Conservation (phyloP, 352 stramenopile species). For the Globisporangium paroecandrum region DNA sequence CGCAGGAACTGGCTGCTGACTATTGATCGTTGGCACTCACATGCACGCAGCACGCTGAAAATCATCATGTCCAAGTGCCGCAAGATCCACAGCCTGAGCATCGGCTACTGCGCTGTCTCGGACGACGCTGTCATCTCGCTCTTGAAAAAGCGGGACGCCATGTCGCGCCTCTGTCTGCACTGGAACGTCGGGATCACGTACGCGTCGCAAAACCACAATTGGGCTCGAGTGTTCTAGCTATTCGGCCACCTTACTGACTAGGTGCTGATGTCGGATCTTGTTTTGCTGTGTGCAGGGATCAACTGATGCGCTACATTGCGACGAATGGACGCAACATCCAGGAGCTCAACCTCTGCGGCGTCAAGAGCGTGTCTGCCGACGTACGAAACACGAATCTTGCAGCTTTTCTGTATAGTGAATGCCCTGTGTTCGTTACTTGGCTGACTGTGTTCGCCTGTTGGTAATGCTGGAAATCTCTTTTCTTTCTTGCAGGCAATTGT, state of each 20-base stretch:
- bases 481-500: constrained; percentile 43
- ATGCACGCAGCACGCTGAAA: constrained; percentile 61
- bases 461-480: background rate
- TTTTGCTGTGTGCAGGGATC: constrained; percentile 42
- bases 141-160: constrained; percentile 78
- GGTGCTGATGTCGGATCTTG: background rate
- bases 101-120: constrained; percentile 83
- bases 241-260: background rate
- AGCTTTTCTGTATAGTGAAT: background rate
- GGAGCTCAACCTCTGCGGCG: constrained; percentile 83
- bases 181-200: constrained; percentile 88
- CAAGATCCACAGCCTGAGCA: constrained; percentile 83
- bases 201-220: constrained; percentile 8
- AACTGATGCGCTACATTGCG: constrained; percentile 76
- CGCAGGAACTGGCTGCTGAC: background rate
- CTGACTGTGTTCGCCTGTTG: background rate
- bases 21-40: background rate
- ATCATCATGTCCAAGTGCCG: constrained; percentile 87
- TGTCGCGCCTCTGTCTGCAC: constrained; percentile 75
- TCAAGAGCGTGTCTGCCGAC: constrained; percentile 83
- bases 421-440: background rate
- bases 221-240: background rate
- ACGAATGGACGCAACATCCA: constrained; percentile 73
- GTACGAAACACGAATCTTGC: constrained; percentile 24
- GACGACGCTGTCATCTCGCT: constrained; percentile 84